Percentiles rank a stretch among this genome's conserved stretches.
Evolutionary conservation across 148 eudicot species (phyloP).

Genomic region (Selenicereus undatus): DNA sequence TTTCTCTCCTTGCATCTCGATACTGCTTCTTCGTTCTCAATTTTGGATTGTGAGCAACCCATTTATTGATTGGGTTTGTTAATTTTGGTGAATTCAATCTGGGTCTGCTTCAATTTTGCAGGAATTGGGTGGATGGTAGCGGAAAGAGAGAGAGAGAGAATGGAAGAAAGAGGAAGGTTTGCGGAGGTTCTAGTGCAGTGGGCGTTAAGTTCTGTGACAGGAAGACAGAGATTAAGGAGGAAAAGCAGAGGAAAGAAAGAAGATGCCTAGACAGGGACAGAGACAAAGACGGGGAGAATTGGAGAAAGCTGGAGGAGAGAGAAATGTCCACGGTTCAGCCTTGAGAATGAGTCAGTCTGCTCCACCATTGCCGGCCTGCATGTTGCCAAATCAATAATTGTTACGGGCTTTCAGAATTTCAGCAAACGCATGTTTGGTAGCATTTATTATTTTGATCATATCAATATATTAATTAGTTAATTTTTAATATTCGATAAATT

Average conservation of each 20-base stretch:
- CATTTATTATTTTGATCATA: too few relatives aligned
- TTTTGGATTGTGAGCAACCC: slow-evolving; percentile 89
- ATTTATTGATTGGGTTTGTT: slow-evolving; percentile 15
- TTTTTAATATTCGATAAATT: too few relatives aligned
- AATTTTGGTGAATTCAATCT: neutral
- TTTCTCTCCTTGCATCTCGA: slow-evolving; percentile 73
- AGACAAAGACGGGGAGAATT: too few relatives aligned
- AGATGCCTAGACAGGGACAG: neutral
- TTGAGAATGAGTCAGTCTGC: slow-evolving; percentile 18
- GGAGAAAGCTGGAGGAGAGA: neutral
- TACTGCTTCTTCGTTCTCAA: slow-evolving; percentile 87
- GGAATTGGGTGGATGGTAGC: neutral
- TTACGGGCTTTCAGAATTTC: too few relatives aligned
- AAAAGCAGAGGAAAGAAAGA: neutral
- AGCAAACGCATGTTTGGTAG: too few relatives aligned
- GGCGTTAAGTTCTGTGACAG: neutral
- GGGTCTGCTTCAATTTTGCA: neutral
- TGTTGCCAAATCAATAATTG: neutral
- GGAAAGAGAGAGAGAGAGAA: neutral
- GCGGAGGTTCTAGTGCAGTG: too few relatives aligned
- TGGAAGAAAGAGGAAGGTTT: neutral
- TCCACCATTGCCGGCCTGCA: neutral
- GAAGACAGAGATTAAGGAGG: neutral
- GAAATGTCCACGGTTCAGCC: neutral
- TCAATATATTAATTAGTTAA: too few relatives aligned